These are phyloP conservation scores for Hamamelis virginiana DNA, from an alignment of 164 flowering plant genomes.

Conservation along the genomic window DNA sequence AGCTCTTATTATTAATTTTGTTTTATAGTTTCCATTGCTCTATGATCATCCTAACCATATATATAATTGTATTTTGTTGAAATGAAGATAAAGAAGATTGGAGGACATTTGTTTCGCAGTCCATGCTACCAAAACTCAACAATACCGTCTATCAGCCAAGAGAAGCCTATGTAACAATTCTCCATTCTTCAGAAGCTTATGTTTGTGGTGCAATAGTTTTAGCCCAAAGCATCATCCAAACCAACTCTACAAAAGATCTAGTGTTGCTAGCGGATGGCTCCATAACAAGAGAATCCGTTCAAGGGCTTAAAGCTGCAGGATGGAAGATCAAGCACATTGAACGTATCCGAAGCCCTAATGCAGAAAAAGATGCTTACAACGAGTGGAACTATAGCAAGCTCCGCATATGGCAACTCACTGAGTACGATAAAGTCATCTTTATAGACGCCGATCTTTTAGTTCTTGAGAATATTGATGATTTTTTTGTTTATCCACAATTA, in stretches of 20 bases:
- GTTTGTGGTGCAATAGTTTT: conserved; percentile 82
- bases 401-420: conserved; percentile 67
- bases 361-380: conserved; percentile 57
- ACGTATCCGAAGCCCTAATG: conserved; percentile 59
- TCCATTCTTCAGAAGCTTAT: conserved; percentile 78
- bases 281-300: conserved; percentile 31
- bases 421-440: conserved; percentile 72
- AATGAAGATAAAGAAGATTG: conserved; percentile 24
- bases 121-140: background rate
- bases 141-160: conserved; percentile 19
- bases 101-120: background rate
- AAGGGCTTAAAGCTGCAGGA: conserved; percentile 59
- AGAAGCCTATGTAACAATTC: conserved; percentile 77
- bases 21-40: too few species aligned
- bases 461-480: conserved; percentile 51
- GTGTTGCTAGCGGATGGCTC: conserved; percentile 70
- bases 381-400: conserved; percentile 95
- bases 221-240: conserved; percentile 70
- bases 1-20: too few species aligned
- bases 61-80: background rate
- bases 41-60: too few species aligned
- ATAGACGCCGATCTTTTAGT: conserved; percentile 72
- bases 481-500: conserved; percentile 55
- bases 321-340: conserved; percentile 66
- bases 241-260: conserved; percentile 62